Conservation (phyloP, 2,329 filamentous ascomycete genomes). For the Clarireedia paspali region DNA sequence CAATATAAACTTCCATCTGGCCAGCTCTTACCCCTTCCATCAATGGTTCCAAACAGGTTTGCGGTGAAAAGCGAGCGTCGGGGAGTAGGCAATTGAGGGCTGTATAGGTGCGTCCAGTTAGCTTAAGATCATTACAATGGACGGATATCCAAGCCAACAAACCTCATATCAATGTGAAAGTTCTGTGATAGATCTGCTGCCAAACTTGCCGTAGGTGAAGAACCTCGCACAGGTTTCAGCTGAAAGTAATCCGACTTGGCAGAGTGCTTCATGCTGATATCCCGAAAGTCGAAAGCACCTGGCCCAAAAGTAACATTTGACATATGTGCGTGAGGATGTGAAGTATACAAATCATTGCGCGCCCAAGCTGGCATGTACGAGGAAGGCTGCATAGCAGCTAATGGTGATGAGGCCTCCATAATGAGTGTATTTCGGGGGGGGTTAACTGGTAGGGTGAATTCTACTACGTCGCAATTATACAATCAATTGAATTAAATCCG, state of each 20-base stretch:
- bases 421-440: not conserved
- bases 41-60: slow-evolving; percentile 47
- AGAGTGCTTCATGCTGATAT: slow-evolving; percentile 63
- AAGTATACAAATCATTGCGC: slow-evolving; percentile 44
- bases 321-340: slow-evolving; percentile 39
- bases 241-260: slow-evolving; percentile 72
- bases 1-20: slow-evolving; percentile 28
- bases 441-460: not conserved
- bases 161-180: slow-evolving; percentile 95
- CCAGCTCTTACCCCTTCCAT: slow-evolving; percentile 40
- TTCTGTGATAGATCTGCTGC: slow-evolving; percentile 95
- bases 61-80: slow-evolving; percentile 78
- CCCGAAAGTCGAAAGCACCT: slow-evolving; percentile 68
- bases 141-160: slow-evolving; percentile 25
- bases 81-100: slow-evolving; percentile 75
- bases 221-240: slow-evolving; percentile 68
- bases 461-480: slow-evolving; percentile 1
- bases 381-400: slow-evolving; percentile 85
- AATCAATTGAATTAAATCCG: slow-evolving; percentile 4
- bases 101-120: slow-evolving; percentile 32
- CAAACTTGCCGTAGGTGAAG: slow-evolving; percentile 83
- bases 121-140: not conserved
- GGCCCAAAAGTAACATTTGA: slow-evolving; percentile 48
- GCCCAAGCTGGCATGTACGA: slow-evolving; percentile 56
- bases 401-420: slow-evolving; percentile 91